Conservation (phyloP, 2,329 filamentous ascomycete species). For the Alternaria brassicicola region DNA sequence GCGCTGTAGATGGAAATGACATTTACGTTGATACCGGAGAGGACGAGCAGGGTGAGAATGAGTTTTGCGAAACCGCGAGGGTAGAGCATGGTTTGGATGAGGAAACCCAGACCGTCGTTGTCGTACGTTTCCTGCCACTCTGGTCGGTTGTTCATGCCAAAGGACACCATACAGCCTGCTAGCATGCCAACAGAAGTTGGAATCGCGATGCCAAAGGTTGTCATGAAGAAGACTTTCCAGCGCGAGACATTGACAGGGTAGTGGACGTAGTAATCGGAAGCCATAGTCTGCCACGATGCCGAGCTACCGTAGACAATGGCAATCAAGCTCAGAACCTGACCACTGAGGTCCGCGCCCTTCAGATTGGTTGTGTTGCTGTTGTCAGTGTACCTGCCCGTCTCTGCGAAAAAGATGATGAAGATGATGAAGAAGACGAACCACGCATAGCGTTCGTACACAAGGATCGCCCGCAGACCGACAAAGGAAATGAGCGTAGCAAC, state of each 20-base stretch:
- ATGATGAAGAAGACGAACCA: conserved; percentile 57
- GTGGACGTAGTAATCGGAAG: conserved; percentile 53
- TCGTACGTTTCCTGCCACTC: conserved; percentile 50
- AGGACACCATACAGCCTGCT: conserved; percentile 53
- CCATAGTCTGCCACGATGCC: conserved; percentile 51
- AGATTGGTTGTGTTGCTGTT: conserved; percentile 42
- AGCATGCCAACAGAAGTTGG: conserved; percentile 54
- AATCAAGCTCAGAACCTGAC: conserved; percentile 35
- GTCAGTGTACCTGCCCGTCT: conserved; percentile 54
- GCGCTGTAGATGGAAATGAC: conserved; percentile 59
- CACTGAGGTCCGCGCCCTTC: conserved; percentile 44
- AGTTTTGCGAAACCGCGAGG: conserved; percentile 58
- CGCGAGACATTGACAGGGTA: conserved; percentile 49
- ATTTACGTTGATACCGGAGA: conserved; percentile 55
- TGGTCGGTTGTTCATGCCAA: conserved; percentile 41
- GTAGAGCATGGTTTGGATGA: conserved; percentile 55
- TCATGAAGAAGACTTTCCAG: conserved; percentile 52
- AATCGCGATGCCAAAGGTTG: conserved; percentile 50
- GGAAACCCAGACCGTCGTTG: conserved; percentile 55
- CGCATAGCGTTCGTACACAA: conserved; percentile 57
- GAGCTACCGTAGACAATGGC: conserved; percentile 48
- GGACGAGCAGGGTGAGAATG: conserved; percentile 52
- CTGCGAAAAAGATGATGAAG: conserved; percentile 56
- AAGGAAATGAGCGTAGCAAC: conserved; percentile 48
- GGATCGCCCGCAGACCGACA: conserved; percentile 52